Base-by-base conservation (phyloP, 208 protist genomes). In the Trypanosoma platydactyli region DNA sequence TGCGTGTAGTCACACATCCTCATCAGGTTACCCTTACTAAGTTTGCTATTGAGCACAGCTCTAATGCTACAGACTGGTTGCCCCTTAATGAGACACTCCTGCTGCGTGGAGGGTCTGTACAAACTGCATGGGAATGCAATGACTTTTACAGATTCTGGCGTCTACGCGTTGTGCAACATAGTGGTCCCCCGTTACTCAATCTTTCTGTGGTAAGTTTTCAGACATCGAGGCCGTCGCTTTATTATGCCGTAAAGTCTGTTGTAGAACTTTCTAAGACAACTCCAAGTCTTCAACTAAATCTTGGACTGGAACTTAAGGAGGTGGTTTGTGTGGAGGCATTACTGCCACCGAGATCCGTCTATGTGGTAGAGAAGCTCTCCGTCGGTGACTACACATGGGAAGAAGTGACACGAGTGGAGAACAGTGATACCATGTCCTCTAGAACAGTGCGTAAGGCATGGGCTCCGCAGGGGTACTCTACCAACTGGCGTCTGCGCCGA, bases 341-440 rank as follows among this genome's bases (percentile, higher is more conserved):
- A 0, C 66, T 95, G 48, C 86, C 86, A 27, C 68, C 77, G 3
- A 35, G 50, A 2, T 58, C 76, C 3, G 58, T 65, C 42, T 93
- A 86, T 75, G 68, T 64, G 7, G 83, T 92, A 22, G 87, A 95
- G 73, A 79, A 80, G 38, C 85, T 90, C 24, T 83, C 73, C 20
- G 70, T 80, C n/a, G 87, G 92, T 49, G 78, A 80, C 33, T 58
- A 71, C 27, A 79, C 76, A 29, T 95, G 89, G 89, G 64, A 83
- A 18, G 29, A 60, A 6, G 64, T 86, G 25, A 62, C 76, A 4
- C 55, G 73, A 12, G 42, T 93, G 25, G 48, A 77, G 27, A 79
- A 79, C 42, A 30, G 52, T 58, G 61, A 64, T 25, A 53, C 41
- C 24, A 44, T 22, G 18, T 5, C 40, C 22, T 20, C 22, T 42